Percentiles rank a stretch among this genome's conserved stretches.
Evolutionary conservation across 2,329 filamentous ascomycete species (phyloP).

Genomic region (Paecilomyces fulvus): DNA sequence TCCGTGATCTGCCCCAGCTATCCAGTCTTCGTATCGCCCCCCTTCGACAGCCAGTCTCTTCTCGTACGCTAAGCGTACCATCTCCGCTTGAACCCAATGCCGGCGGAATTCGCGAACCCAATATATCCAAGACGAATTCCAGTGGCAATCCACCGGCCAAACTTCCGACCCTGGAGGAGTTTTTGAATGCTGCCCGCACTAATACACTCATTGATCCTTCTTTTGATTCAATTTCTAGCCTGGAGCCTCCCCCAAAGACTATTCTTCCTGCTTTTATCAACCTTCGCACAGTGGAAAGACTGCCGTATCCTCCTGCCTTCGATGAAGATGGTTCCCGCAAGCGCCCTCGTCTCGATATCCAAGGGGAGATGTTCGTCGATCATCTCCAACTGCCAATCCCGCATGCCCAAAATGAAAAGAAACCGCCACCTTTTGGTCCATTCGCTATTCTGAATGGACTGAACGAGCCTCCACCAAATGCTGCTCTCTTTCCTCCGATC

Average conservation of each 20-base stretch:
- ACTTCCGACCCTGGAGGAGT: slow-evolving; percentile 27
- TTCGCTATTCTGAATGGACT: slow-evolving; percentile 49
- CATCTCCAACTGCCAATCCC: slow-evolving; percentile 41
- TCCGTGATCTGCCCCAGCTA: slow-evolving; percentile 34
- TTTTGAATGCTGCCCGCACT: slow-evolving; percentile 26
- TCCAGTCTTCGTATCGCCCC: slow-evolving; percentile 39
- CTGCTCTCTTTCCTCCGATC: slow-evolving; percentile 53
- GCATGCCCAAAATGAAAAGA: slow-evolving; percentile 37
- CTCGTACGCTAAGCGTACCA: slow-evolving; percentile 32
- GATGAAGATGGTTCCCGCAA: slow-evolving; percentile 32
- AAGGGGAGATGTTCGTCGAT: slow-evolving; percentile 34
- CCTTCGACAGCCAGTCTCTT: slow-evolving; percentile 38
- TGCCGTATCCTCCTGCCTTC: slow-evolving; percentile 33
- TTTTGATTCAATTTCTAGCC: slow-evolving; percentile 20
- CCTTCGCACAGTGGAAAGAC: slow-evolving; percentile 38
- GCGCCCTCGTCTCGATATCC: slow-evolving; percentile 34
- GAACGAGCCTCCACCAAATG: slow-evolving; percentile 56
- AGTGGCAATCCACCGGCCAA: slow-evolving; percentile 25
- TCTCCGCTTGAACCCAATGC: slow-evolving; percentile 39
- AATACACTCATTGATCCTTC: slow-evolving; percentile 25
- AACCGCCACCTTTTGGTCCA: slow-evolving; percentile 35
- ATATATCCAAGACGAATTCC: slow-evolving; percentile 19
- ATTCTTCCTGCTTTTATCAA: slow-evolving; percentile 41
- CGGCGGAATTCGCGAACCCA: slow-evolving; percentile 22
- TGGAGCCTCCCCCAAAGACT: slow-evolving; percentile 31